Evolutionary conservation across 768 basidiomycete genomes (phyloP), one percentile per base, ranked within the genome.

Genomic region (Crepidotus variabilis): DNA sequence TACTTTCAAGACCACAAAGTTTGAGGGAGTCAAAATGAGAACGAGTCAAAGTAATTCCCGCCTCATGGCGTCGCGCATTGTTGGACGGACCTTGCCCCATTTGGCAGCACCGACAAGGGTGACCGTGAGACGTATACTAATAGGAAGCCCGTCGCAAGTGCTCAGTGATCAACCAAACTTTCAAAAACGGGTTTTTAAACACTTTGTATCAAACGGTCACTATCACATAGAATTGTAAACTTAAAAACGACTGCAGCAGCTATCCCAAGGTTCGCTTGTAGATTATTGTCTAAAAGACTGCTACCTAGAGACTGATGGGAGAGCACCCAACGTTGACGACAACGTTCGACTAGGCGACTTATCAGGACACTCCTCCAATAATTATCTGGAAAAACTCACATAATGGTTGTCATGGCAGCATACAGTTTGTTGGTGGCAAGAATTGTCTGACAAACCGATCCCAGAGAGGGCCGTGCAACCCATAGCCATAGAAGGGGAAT

Each of bases 391-490:
- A 48, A 4, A 28, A 23, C 68, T 57, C 47, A 70, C 71, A 49
- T 61, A 65, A 34, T 2, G 47, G 51, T 65, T 65, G 21, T 48
- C 57, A 14, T 45, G 61, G 69, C 72, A 75, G 64, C 73, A 75
- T 43, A 66, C 65, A n/a, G 69, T 58, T 50, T 69, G 64, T 43
- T 66, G 55, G 21, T 2, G 35, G 62, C 72, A 72, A 33, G 14
- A 52, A 24, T 51, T 62, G n/a, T 59, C 58, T 2, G 53, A 55
- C 35, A 57, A 2, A 16, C 59, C 66, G 47, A 67, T 23, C 45
- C 56, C 51, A 22, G 47, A 24, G 52, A 72, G 47, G 2, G 62
- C 58, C 52, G 1, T 58, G 59, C 73, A 74, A 1, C 24, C 1
- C 0, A 61, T 0, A 5, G 66, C 67, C 48, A 68, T 10, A 33